A percentile compares a stretch with the other conserved stretches of the same genome.
Conservation (phyloP, 257 asterid genomes). For the Fraxinus pennsylvanica region DNA sequence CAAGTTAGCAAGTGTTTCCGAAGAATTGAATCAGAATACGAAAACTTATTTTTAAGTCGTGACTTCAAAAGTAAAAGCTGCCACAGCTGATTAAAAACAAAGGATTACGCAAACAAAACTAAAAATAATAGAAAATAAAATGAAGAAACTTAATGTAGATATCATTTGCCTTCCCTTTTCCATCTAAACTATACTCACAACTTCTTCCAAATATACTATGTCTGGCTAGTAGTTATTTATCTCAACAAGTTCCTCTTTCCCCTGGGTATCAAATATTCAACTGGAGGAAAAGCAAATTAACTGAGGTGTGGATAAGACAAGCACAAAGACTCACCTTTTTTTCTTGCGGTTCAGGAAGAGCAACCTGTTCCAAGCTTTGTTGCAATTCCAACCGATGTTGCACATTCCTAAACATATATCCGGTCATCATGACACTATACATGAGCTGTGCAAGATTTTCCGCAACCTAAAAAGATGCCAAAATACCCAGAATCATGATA, state of each 20-base stretch:
- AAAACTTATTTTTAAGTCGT: background rate
- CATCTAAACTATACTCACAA: slow-evolving; percentile 14
- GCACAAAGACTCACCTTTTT: slow-evolving; percentile 42
- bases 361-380: slow-evolving; percentile 91
- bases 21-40: background rate
- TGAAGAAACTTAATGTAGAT: background rate
- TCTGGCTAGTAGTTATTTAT: background rate
- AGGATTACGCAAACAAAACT: background rate
- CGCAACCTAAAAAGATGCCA: slow-evolving; percentile 63
- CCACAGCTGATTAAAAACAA: background rate
- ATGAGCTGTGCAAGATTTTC: slow-evolving; percentile 97
- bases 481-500: slow-evolving; percentile 24
- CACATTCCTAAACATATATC: slow-evolving; percentile 95
- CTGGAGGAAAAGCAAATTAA: background rate
- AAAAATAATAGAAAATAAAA: background rate
- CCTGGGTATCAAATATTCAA: slow-evolving; percentile 7
- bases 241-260: slow-evolving; percentile 4
- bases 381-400: slow-evolving; percentile 90
- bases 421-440: slow-evolving; percentile 98
- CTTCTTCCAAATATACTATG: slow-evolving; percentile 9
- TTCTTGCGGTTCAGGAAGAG: slow-evolving; percentile 88
- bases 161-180: background rate
- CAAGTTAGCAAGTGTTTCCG: background rate
- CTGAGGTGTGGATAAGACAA: slow-evolving; percentile 15
- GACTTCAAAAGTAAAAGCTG: background rate